phyloP scores from a whole-genome alignment of 177 flowering plant genomes.

The Vitis hybrid region DNA sequence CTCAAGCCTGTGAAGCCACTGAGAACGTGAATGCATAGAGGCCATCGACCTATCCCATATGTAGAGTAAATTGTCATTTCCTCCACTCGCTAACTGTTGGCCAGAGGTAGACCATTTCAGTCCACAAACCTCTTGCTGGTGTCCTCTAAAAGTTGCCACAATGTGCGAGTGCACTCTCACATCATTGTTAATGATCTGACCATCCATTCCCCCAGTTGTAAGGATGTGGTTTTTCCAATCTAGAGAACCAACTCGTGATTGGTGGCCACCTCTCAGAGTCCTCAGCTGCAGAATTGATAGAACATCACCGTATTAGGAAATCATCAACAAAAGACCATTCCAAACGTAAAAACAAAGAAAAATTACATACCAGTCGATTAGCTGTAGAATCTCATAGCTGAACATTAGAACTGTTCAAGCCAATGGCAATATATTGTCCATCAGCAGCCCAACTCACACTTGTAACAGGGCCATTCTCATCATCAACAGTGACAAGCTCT shows the following conservation, averaged over 20 bases:
- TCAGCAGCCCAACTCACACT: conserved; percentile 30
- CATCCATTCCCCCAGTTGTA: too few relatives aligned
- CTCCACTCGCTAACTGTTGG: conserved; percentile 11
- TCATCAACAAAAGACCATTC: neutral
- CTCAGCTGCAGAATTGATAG: conserved; percentile 11
- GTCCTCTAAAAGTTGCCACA: too few relatives aligned
- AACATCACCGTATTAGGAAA: neutral
- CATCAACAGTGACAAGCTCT: conserved; percentile 21
- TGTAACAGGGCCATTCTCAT: conserved; percentile 29
- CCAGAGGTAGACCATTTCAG: conserved; percentile 24
- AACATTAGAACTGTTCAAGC: conserved; percentile 25
- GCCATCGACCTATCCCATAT: too few relatives aligned
- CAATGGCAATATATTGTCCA: conserved; percentile 28
- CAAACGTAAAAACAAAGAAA: neutral
- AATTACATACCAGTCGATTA: conserved; percentile 11
- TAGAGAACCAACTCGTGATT: neutral
- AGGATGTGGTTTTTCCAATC: too few relatives aligned
- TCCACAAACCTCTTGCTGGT: too few relatives aligned
- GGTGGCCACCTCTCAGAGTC: conserved; percentile 21
- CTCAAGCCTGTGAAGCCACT: too few relatives aligned
- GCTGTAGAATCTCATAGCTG: conserved; percentile 20
- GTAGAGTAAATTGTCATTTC: too few relatives aligned
- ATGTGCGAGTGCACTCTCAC: too few relatives aligned
- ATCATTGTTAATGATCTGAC: too few relatives aligned
- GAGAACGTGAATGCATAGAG: too few relatives aligned